Conservation (phyloP, 192 early-diverging fungal genomes). For the Coemansia reversa region DNA sequence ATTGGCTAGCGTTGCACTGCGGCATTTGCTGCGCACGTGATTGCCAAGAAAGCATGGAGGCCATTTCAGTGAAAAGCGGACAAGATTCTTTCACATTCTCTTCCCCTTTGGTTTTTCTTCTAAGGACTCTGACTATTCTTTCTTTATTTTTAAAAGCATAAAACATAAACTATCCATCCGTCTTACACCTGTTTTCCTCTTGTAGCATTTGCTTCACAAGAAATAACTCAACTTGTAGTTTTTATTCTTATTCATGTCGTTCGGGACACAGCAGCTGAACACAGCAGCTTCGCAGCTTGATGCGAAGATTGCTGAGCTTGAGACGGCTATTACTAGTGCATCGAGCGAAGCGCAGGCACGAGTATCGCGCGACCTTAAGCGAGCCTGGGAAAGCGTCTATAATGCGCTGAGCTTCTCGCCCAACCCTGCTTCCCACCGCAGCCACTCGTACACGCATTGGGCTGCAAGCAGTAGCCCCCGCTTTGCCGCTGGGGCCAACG, state of each 20-base stretch:
- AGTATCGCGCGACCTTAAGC: slow-evolving; percentile 44
- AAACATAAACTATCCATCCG: neutral
- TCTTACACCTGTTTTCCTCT: neutral
- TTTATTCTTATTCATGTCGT: slow-evolving; percentile 23
- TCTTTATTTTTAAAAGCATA: neutral
- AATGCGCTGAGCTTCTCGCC: slow-evolving; percentile 45
- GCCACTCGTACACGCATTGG: slow-evolving; percentile 19
- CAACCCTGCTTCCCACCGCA: slow-evolving; percentile 13
- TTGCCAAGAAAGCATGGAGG: neutral
- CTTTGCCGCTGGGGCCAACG: slow-evolving; percentile 18
- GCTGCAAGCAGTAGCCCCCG: slow-evolving; percentile 42
- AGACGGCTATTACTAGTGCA: slow-evolving; percentile 27
- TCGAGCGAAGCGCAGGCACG: slow-evolving; percentile 46
- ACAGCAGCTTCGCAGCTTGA: slow-evolving; percentile 43
- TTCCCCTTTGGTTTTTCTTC: neutral
- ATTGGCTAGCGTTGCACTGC: neutral
- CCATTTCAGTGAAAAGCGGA: neutral
- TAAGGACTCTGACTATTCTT: neutral
- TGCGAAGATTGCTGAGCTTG: slow-evolving; percentile 46
- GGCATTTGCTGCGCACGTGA: neutral
- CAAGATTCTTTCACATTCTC: neutral
- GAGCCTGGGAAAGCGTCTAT: slow-evolving; percentile 48
- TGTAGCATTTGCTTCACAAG: neutral
- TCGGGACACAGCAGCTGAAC: slow-evolving; percentile 33
- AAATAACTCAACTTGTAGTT: neutral